Base-by-base conservation (phyloP, 139 green algal species). In the Picochlorum sp. region DNA sequence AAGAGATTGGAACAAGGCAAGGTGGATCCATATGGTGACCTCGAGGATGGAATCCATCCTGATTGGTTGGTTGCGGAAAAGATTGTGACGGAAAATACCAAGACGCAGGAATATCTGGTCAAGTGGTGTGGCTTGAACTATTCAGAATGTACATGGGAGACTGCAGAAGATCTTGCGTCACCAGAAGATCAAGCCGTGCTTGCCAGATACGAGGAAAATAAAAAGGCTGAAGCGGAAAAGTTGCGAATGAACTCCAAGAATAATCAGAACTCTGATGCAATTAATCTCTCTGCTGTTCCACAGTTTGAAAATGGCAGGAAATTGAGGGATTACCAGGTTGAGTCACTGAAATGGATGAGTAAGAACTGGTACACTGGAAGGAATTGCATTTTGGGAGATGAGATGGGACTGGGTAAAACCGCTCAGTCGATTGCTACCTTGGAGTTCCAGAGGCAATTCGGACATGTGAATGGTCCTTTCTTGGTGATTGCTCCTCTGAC, bases 361-460 rank as follows among this genome's bases (percentile, higher is more conserved):
- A 57, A 66, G 55, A 90, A 94, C 75, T 89, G 77, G 47, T 41
- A 28, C 51, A 23, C 58, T 24, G 16, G 50, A 9, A 49, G 51
- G 24, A 91, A 84, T 65, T 94, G 86, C 77, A 95, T 97, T 57
- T 79, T 97, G 30, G 91, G 86, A 0, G 91, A 97, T 67, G 91
- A 97, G 83, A 96, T 96, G 91, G 91, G 92, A 4, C 83, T 98
- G 23, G 92, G 92, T 56, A 98, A 98, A 75, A 92, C 84, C 0
- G 78, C 69, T 7, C 76, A 80, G 66, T 81, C 71, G 47, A 92
- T 96, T 50, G 65, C 77, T 2, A 61, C 81, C 6, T 74, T 96
- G 55, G 76, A 88, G 30, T 83, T 76, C 31, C 71, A 90, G 63
- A 74, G 77, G 23, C 70, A 78, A 69, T 63, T 85, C 51, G 67